Base-by-base conservation (phyloP, 108 stramenopile species). In the Cyclotella sp. region DNA sequence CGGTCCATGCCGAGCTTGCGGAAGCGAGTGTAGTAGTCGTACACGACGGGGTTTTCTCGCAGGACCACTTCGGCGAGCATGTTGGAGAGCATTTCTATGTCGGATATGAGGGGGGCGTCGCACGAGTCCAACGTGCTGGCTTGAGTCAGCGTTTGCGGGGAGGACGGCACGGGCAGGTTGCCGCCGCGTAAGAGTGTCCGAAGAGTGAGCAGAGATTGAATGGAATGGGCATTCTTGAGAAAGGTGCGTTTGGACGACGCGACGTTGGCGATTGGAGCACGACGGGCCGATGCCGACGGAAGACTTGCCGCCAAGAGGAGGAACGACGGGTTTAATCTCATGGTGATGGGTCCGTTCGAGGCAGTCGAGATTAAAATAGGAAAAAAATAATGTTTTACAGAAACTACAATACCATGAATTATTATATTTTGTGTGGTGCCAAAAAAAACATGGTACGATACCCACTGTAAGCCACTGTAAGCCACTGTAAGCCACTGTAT, bases 71-170 rank as follows among this genome's bases (percentile, higher is more conserved):
- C 88, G 16, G 83, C 84, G 51, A 94, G 79, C 78, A 94, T 89
- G 67, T 85, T 76, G 41, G 86, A 88, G 55, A 94, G 81, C 86
- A 92, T 85, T 47, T 87, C 75, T 64, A 94, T 88, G 72, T 94
- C 93, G 46, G 62, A 27, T 49, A 88, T 52, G 30, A 94, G 80
- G 21, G 80, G 80, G 0, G 63, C 66, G 55, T 85, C 84, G 41
- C 55, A 47, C 11, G 52, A 28, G 61, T 74, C 65, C 51, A 83
- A 65, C 18, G 57, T 66, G 34, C 68, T 51, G 12, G 80, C 61
- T 47, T 69, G 51, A 30, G 68, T 53, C 9, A 73, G 73, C 18
- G 72, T 61, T 22, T 26, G 45, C 12, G 78, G 52, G 22, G 52
- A 60, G 26, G 62, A 34, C 4, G 52, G 43, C 28, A 70, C 52